Evolutionary conservation across 2,329 filamentous ascomycete species (phyloP).

Genomic region (Huntiella decipiens): DNA sequence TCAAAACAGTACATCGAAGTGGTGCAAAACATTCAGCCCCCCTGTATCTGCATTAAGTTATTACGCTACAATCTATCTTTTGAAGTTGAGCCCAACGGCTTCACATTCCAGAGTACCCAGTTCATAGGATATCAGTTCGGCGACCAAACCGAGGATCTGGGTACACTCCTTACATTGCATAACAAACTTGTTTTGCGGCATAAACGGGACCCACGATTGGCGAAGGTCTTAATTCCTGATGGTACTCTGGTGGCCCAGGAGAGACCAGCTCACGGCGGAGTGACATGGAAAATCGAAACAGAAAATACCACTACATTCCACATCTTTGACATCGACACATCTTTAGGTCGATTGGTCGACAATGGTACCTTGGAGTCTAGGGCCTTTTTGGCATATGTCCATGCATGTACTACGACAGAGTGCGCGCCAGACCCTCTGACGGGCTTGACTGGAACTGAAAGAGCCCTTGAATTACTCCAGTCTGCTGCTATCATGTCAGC

Average conservation of each 20-base stretch:
- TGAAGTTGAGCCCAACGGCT: slow-evolving; percentile 15
- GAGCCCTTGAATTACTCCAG: slow-evolving; percentile 28
- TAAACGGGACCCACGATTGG: slow-evolving; percentile 13
- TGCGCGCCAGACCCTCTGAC: slow-evolving; percentile 31
- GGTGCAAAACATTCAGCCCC: neutral
- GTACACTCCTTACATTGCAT: neutral
- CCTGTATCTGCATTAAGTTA: slow-evolving; percentile 22
- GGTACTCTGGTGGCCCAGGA: neutral
- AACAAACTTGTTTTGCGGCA: slow-evolving; percentile 26
- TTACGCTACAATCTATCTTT: slow-evolving; percentile 31
- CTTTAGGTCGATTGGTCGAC: slow-evolving; percentile 30
- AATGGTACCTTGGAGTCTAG: slow-evolving; percentile 32
- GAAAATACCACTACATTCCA: too few relatives aligned
- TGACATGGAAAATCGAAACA: too few relatives aligned
- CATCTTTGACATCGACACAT: slow-evolving; percentile 28
- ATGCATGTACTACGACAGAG: slow-evolving; percentile 32
- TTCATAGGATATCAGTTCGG: slow-evolving; percentile 20
- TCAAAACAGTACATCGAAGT: slow-evolving; percentile 1
- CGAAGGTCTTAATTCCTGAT: slow-evolving; percentile 19
- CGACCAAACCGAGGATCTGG: neutral
- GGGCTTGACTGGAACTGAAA: slow-evolving; percentile 31
- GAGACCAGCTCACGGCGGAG: too few relatives aligned
- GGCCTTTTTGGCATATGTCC: slow-evolving; percentile 30
- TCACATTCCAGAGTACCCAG: slow-evolving; percentile 24
- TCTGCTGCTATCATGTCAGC: slow-evolving; percentile 32